Base-by-base conservation (phyloP, 139 green algal species). In the Chlamydomonas sp. region DNA sequence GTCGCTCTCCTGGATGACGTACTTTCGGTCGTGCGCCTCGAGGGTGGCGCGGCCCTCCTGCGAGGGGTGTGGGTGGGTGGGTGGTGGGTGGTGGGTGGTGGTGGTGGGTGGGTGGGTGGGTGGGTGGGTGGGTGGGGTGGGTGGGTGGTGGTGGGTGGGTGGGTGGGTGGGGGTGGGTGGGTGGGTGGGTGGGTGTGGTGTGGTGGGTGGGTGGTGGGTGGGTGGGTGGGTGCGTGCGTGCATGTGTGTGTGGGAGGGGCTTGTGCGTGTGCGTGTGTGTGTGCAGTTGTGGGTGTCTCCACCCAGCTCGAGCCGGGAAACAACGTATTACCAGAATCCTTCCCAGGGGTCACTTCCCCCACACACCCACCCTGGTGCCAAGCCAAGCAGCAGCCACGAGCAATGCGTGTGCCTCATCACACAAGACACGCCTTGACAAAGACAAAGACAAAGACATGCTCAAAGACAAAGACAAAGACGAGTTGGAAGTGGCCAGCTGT, bases 11-110 rank as follows among this genome's bases (percentile, higher is more conserved):
- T 5, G 36, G 5, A 58, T 58, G 5, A 59, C 34, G 67, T 50
- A 59, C 36, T 72, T 75, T 2, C 65, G 69, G 38, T 83, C 77
- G 2, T 77, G 72, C 1, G 63, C 67, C 65, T 83, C 77, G 31
- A 83, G 37, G 3, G 65, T 58, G 54, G n/a, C 43, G 60, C 3
- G 34, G 59, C 13, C 75, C 75, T 81, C 54, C 0, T 3, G 28
- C 5, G 22, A 54, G 16, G 16, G 43, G 16, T 16, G 22, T 63
- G 54, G 20, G 47, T 43, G 4, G 29, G 29, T 38, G 13, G 38
- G 22, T 63, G 54, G 22, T 16, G 22, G 22, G 54, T 28, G 54
- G 43, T 13, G 43, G 43, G 43, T 20, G 43, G 43, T 54, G 43
- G 20, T 54, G 43, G 43, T 54, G 43, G 43, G 13, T 13, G 43